These are phyloP conservation scores for Plasmodium malariae DNA, from an alignment of 169 alveolate species.

Conservation along the genomic window DNA sequence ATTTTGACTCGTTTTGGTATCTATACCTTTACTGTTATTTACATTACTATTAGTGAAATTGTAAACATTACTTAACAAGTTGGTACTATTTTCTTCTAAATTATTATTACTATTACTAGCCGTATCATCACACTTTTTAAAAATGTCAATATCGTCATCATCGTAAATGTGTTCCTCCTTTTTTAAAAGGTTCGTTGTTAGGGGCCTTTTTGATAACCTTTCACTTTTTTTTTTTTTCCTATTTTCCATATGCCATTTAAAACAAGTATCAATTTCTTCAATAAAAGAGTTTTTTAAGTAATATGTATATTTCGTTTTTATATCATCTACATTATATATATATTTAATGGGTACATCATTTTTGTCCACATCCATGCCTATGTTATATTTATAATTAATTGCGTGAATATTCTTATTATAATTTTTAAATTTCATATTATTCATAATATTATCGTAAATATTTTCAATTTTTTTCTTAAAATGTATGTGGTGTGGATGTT, in stretches of 20 bases:
- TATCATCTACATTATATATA: slow-evolving; percentile 67
- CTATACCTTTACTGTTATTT: background rate
- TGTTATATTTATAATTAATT: slow-evolving; percentile 72
- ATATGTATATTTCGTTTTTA: slow-evolving; percentile 7
- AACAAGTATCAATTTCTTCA: slow-evolving; percentile 49
- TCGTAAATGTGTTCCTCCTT: slow-evolving; percentile 9
- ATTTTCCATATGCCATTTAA: slow-evolving; percentile 76
- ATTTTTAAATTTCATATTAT: slow-evolving; percentile 75
- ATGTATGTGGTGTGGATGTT: slow-evolving; percentile 81
- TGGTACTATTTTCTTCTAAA: background rate
- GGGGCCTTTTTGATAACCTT: slow-evolving; percentile 64
- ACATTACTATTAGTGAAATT: background rate
- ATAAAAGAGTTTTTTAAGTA: slow-evolving; percentile 18
- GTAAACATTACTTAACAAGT: background rate
- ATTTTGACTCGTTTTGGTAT: background rate
- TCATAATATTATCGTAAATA: slow-evolving; percentile 69
- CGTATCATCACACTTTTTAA: slow-evolving; percentile 28
- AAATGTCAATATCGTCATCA: slow-evolving; percentile 58
- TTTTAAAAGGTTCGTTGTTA: slow-evolving; percentile 23
- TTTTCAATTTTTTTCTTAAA: slow-evolving; percentile 76
- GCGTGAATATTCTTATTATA: slow-evolving; percentile 57
- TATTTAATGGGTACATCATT: slow-evolving; percentile 81
- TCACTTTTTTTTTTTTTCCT: slow-evolving; percentile 55
- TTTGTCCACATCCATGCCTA: slow-evolving; percentile 77
- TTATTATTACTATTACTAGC: background rate